Base-by-base conservation (phyloP, 192 early-diverging fungal genomes). In the Podila clonocystis region DNA sequence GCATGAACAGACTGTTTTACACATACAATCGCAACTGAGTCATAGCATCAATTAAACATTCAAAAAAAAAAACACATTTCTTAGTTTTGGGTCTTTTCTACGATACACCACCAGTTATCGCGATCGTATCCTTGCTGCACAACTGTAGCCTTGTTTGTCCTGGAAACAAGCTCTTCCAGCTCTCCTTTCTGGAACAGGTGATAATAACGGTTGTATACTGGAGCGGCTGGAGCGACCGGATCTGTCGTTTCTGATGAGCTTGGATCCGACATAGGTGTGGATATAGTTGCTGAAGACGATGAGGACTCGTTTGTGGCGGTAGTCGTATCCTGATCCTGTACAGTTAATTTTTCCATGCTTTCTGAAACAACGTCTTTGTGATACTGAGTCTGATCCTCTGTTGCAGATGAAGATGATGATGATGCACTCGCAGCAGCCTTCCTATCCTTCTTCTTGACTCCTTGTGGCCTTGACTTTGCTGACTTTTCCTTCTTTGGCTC, bases 101-200 rank as follows among this genome's bases (percentile, higher is more conserved):
- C 86, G 62, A 98, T 91, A 5, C 96, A 90, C 86, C 95, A 99
- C 91, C 94, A 95, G 82, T 99, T 99, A 82, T 99, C 98, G 28
- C 93, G 83, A 76, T 99, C 96, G 75, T 99, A 99, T 11, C 97
- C 97, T n/a, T 84, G 72, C 45, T 85, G 84, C 8, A 89, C 76
- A 24, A 97, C 88, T 8, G 82, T 64, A 6, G 87, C 88, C 26
- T 83, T 83, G 29, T 86, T 87, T 1, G 87, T 85, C 29, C 82
- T 69, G 22, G 70, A 33, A 9, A 96, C 83, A 34, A 97, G 72
- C 20, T 86, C 85, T 58, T 94, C 91, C 38, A 99, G 85, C 82
- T 99, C 97, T 15, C 93, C 93, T 61, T 96, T 86, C 5, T 84
- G 85, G 79, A 98, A 99, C 22, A 98, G 60, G 68, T 99, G 97